Evolutionary conservation across 352 stramenopile genomes (phyloP).

Genomic region (Phytophthora hibernalis): DNA sequence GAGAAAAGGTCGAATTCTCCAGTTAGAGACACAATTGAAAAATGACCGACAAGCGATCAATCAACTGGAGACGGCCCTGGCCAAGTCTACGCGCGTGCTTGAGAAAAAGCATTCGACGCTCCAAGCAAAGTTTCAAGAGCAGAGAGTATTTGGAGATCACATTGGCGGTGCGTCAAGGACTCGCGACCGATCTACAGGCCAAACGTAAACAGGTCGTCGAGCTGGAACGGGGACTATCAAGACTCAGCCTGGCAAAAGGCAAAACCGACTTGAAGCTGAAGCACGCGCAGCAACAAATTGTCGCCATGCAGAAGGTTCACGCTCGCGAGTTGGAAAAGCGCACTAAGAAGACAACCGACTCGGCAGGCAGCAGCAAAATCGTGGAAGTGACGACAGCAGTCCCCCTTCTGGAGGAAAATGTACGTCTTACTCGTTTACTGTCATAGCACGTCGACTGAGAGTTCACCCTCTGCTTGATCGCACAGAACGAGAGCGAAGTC

Average conservation of each 20-base stretch:
- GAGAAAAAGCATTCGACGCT: constrained; percentile 45
- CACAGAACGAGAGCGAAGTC: constrained; percentile 25
- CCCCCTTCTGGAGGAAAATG: constrained; percentile 17
- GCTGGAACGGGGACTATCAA: constrained; percentile 38
- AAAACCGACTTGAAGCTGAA: constrained; percentile 37
- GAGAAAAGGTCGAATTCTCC: constrained; percentile 59
- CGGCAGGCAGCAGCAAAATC: constrained; percentile 1
- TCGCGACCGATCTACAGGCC: constrained; percentile 56
- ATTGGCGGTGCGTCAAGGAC: constrained; percentile 58
- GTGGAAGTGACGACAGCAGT: constrained; percentile 3
- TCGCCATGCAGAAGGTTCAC: constrained; percentile 64
- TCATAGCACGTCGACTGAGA: background rate
- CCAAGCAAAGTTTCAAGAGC: constrained; percentile 50
- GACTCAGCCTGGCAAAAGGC: constrained; percentile 28
- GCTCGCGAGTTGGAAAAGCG: constrained; percentile 49
- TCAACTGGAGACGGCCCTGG: constrained; percentile 51
- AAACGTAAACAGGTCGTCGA: constrained; percentile 59
- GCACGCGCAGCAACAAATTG: constrained; percentile 59
- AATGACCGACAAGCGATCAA: constrained; percentile 55
- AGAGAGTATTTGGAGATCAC: constrained; percentile 74
- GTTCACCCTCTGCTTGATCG: constrained; percentile 1
- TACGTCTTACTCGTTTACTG: constrained; percentile 8
- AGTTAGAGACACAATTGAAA: constrained; percentile 63
- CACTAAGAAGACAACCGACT: background rate
- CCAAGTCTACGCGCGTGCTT: constrained; percentile 42